phyloP scores from a whole-genome alignment of 176 grass and related monocot genomes.

The Hordeum marinum region DNA sequence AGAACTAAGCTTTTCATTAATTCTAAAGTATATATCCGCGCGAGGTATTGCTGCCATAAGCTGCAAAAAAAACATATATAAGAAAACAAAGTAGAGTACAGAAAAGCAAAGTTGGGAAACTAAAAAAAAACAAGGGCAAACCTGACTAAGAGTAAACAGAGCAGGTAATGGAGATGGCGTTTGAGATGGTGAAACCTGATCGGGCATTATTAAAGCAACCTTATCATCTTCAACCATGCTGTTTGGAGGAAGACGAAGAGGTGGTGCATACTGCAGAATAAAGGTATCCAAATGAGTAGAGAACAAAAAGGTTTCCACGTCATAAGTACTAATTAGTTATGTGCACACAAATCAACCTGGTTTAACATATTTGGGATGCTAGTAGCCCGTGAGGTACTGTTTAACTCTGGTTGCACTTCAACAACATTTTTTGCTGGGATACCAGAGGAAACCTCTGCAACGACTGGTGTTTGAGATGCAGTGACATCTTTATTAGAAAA shows the following conservation, averaged over 20 bases:
- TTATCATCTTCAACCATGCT: constrained; percentile 87
- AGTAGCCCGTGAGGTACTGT: constrained; percentile 48
- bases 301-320: not conserved
- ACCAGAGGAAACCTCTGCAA: constrained; percentile 46
- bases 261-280: constrained; percentile 62
- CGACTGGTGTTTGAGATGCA: constrained; percentile 53
- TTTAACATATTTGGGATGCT: constrained; percentile 64
- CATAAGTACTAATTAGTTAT: not conserved
- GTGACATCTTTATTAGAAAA: constrained; percentile 93
- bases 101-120: not conserved
- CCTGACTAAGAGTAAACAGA: constrained; percentile 89
- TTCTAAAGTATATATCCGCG: constrained; percentile 78
- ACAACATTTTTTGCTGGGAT: constrained; percentile 55
- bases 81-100: constrained; percentile 17
- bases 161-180: constrained; percentile 53
- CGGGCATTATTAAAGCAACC: constrained; percentile 75
- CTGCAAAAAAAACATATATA: constrained; percentile 42
- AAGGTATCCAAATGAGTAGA: constrained; percentile 20
- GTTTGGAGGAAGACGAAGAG: constrained; percentile 67
- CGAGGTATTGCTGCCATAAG: constrained; percentile 84
- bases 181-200: constrained; percentile 68
- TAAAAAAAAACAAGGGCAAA: constrained; percentile 26
- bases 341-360: constrained; percentile 52
- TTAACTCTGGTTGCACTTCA: constrained; percentile 75
- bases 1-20: constrained; percentile 87